Evolutionary conservation across 805 yeast species (phyloP).

Genomic region (Candida argentea): DNA sequence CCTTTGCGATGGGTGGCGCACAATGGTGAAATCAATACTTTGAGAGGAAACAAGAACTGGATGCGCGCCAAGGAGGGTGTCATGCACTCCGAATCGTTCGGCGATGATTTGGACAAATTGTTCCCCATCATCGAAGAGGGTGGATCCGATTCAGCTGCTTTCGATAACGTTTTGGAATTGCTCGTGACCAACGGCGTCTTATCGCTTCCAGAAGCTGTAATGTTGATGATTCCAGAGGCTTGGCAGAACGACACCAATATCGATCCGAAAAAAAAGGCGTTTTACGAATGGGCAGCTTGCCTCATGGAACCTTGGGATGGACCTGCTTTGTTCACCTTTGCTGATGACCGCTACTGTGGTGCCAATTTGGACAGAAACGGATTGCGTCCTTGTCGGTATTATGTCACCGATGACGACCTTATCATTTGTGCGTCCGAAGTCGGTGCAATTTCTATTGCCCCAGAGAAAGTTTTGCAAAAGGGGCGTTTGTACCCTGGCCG

Average conservation of each 20-base stretch:
- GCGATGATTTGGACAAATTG: slow-evolving; percentile 81
- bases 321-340: slow-evolving; percentile 92
- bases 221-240: slow-evolving; percentile 96
- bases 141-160: slow-evolving; percentile 97
- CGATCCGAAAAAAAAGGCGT: slow-evolving; percentile 88
- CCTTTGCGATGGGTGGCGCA: slow-evolving; percentile 97
- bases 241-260: slow-evolving; percentile 84
- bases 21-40: slow-evolving; percentile 95
- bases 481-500: slow-evolving; percentile 96
- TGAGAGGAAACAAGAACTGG: slow-evolving; percentile 98
- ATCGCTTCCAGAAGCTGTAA: slow-evolving; percentile 92
- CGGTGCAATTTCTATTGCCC: slow-evolving; percentile 87
- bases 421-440: slow-evolving; percentile 98
- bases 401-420: slow-evolving; percentile 87
- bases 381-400: slow-evolving; percentile 95
- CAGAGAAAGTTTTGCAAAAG: slow-evolving; percentile 73
- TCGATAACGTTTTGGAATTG: slow-evolving; percentile 90
- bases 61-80: slow-evolving; percentile 98
- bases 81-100: slow-evolving; percentile 78
- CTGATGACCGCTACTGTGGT: slow-evolving; percentile 97
- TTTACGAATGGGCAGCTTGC: slow-evolving; percentile 99
- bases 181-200: slow-evolving; percentile 85
- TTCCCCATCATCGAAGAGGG: slow-evolving; percentile 97
- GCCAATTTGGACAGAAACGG: slow-evolving; percentile 97
- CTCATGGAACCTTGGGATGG: slow-evolving; percentile 99